These are phyloP conservation scores for Pulveroboletus ravenelii DNA, from an alignment of 768 basidiomycete genomes.

Conservation along the genomic window DNA sequence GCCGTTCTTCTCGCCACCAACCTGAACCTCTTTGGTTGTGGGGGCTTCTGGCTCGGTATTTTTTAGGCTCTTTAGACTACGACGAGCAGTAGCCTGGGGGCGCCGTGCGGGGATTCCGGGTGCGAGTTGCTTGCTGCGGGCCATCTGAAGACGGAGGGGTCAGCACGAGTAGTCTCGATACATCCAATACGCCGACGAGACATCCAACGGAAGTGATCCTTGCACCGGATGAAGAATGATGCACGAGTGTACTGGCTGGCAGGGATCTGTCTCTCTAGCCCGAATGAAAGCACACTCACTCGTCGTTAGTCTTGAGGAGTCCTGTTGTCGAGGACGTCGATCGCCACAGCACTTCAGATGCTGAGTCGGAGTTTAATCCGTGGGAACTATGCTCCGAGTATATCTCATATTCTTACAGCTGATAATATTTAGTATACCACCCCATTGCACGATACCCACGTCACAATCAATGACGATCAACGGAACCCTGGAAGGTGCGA, in stretches of 20 bases:
- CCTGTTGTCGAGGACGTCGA: slow-evolving; percentile 30
- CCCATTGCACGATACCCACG: slow-evolving; percentile 20
- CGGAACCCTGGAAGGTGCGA: slow-evolving; percentile 24
- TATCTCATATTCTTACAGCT: neutral
- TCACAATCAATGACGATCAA: slow-evolving; percentile 19
- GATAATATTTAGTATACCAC: neutral
- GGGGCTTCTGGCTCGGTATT: slow-evolving; percentile 64
- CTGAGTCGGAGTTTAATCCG: slow-evolving; percentile 22
- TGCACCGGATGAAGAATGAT: neutral
- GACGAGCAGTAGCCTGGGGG: slow-evolving; percentile 74
- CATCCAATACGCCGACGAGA: slow-evolving; percentile 32
- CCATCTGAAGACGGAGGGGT: slow-evolving; percentile 53
- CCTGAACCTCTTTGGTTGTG: slow-evolving; percentile 68
- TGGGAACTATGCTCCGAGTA: slow-evolving; percentile 24
- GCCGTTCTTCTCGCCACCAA: slow-evolving; percentile 91
- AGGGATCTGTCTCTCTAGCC: slow-evolving; percentile 1
- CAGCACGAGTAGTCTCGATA: slow-evolving; percentile 13
- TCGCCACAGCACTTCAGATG: slow-evolving; percentile 14
- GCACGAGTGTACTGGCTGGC: neutral
- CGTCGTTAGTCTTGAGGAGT: slow-evolving; percentile 42
- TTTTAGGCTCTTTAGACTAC: slow-evolving; percentile 80
- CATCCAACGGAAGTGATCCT: slow-evolving; percentile 32
- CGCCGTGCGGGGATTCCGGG: slow-evolving; percentile 78
- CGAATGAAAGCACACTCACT: slow-evolving; percentile 34
- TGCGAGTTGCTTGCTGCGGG: slow-evolving; percentile 80